Evolutionary conservation across 768 basidiomycete genomes (phyloP).

Genomic region (Naematelia encephala): DNA sequence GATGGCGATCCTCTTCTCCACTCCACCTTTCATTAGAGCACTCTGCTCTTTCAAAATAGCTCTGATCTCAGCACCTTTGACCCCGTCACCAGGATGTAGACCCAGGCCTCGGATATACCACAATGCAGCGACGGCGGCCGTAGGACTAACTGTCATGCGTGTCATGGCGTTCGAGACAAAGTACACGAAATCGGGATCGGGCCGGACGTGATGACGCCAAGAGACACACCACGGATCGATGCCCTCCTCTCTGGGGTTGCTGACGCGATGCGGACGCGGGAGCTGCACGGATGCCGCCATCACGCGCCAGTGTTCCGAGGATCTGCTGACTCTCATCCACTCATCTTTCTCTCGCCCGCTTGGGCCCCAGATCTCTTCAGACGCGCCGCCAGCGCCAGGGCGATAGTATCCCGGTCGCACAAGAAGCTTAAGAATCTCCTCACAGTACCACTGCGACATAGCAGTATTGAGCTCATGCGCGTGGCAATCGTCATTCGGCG

Average conservation of each 20-base stretch:
- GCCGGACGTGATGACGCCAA: constrained; percentile 12
- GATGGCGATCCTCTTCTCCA: constrained; percentile 32
- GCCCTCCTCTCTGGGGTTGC: constrained; percentile 15
- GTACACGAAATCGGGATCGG: constrained; percentile 15
- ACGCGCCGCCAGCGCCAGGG: constrained; percentile 32
- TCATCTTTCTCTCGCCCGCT: constrained; percentile 25
- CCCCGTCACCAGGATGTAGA: constrained; percentile 31
- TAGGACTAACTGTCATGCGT: constrained; percentile 31
- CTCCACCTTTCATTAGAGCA: not conserved
- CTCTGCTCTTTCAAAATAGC: constrained; percentile 8
- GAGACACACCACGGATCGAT: constrained; percentile 28
- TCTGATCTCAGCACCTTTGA: constrained; percentile 26
- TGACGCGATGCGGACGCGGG: constrained; percentile 4
- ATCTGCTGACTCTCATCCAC: constrained; percentile 26
- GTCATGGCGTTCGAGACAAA: constrained; percentile 28
- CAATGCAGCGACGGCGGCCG: constrained; percentile 27
- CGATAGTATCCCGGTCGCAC: constrained; percentile 34
- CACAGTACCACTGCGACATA: constrained; percentile 35
- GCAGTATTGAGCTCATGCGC: constrained; percentile 14
- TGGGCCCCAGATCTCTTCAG: constrained; percentile 27
- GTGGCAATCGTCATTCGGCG: not conserved
- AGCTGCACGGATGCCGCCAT: constrained; percentile 22
- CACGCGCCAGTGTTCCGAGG: constrained; percentile 27
- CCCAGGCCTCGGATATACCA: constrained; percentile 41
- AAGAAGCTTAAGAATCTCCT: constrained; percentile 29